phyloP scores from a whole-genome alignment of 1,284 basidiomycete species.

The Stereum hirsutum region DNA sequence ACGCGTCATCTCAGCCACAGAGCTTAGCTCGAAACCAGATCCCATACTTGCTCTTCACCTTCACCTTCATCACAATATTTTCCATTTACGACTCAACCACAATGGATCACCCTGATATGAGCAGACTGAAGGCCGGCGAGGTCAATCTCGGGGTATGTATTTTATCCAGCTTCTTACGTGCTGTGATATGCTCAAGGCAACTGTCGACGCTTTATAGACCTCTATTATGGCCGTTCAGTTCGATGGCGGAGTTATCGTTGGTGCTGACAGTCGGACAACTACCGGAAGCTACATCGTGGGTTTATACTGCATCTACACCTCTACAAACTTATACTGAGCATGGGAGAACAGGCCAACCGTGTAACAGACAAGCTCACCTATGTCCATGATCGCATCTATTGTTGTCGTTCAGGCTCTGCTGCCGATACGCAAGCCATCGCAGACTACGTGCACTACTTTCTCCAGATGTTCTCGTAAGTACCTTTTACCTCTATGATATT shows the following conservation, averaged over 20 bases:
- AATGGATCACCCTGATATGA: constrained; percentile 70
- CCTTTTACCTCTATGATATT: constrained; percentile 1
- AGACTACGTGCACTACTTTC: constrained; percentile 83
- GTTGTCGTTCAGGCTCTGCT: constrained; percentile 96
- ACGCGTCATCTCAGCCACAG: constrained; percentile 23
- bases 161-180: background rate
- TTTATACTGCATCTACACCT: background rate
- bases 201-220: constrained; percentile 45
- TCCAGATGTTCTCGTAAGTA: constrained; percentile 72
- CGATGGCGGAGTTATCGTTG: constrained; percentile 90
- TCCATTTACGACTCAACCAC: constrained; percentile 16
- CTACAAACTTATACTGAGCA: background rate
- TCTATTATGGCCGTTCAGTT: constrained; percentile 99
- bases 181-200: background rate
- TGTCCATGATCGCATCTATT: constrained; percentile 97
- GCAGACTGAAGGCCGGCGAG: constrained; percentile 83
- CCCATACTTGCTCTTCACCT: constrained; percentile 13
- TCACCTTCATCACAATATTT: constrained; percentile 15
- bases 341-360: constrained; percentile 71
- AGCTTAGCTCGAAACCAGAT: too few relatives aligned
- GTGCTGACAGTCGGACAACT: constrained; percentile 95
- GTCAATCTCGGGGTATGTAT: constrained; percentile 88
- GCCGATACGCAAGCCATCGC: constrained; percentile 98
- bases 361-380: constrained; percentile 98
- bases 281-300: constrained; percentile 93